A percentile compares a stretch with the other conserved stretches of the same genome.
Conservation (phyloP, 1,284 basidiomycete species). For the Ceratobasidium theobromae region DNA sequence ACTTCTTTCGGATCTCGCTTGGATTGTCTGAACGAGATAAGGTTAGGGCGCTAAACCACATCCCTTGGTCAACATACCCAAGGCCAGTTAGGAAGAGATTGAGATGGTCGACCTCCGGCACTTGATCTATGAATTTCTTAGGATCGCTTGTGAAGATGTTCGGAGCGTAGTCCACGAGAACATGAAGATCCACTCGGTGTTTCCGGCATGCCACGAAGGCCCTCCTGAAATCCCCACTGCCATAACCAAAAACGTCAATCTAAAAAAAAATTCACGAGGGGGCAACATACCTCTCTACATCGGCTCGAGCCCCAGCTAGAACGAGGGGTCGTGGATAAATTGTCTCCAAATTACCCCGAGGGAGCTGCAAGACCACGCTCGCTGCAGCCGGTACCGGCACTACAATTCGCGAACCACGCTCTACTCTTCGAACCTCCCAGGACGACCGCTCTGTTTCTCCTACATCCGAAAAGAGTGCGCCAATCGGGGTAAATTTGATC, state of each 20-base stretch:
- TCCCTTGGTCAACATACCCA: slow-evolving; percentile 55
- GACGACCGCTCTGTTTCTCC: slow-evolving; percentile 36
- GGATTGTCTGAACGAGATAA: slow-evolving; percentile 55
- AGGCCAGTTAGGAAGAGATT: slow-evolving; percentile 89
- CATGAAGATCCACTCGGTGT: slow-evolving; percentile 89
- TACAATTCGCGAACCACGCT: slow-evolving; percentile 85
- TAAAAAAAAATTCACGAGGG: background rate
- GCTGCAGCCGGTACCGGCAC: slow-evolving; percentile 83
- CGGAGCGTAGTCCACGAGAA: slow-evolving; percentile 80
- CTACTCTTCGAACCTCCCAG: slow-evolving; percentile 78
- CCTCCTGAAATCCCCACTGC: slow-evolving; percentile 66
- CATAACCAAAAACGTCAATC: background rate
- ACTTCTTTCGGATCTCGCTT: slow-evolving; percentile 59
- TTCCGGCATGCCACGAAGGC: slow-evolving; percentile 91
- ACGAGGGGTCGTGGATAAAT: slow-evolving; percentile 92
- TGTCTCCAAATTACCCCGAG: slow-evolving; percentile 94
- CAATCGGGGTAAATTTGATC: slow-evolving; percentile 70
- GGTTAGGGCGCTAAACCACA: background rate
- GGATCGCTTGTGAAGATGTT: slow-evolving; percentile 67
- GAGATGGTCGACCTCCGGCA: slow-evolving; percentile 87
- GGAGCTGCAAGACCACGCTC: slow-evolving; percentile 95
- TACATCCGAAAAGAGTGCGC: slow-evolving; percentile 39
- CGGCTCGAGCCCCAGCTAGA: slow-evolving; percentile 74
- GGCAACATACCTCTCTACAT: slow-evolving; percentile 65
- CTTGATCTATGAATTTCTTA: slow-evolving; percentile 74